phyloP scores from a whole-genome alignment of 805 yeast species.

The Pichia pseudocactophila region DNA sequence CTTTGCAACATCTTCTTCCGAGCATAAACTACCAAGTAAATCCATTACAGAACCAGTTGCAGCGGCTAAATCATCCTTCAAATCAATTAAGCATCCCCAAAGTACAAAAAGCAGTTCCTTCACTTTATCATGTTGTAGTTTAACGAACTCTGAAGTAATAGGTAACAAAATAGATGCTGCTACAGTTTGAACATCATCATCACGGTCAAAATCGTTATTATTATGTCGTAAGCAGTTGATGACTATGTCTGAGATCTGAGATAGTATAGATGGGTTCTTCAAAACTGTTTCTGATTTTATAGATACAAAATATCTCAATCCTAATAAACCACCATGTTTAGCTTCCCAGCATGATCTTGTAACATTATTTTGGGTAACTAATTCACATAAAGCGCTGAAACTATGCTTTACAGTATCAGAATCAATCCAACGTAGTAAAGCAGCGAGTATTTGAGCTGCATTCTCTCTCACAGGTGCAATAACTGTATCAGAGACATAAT shows the following conservation, averaged over 20 bases:
- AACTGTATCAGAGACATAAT: slow-evolving; percentile 93
- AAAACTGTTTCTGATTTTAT: slow-evolving; percentile 75
- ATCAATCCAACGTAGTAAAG: slow-evolving; percentile 67
- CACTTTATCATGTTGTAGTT: slow-evolving; percentile 42
- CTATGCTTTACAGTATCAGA: slow-evolving; percentile 49
- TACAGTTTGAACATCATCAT: slow-evolving; percentile 96
- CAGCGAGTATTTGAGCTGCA: slow-evolving; percentile 90
- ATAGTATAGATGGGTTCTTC: slow-evolving; percentile 47
- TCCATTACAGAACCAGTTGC: slow-evolving; percentile 97
- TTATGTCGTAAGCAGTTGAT: slow-evolving; percentile 56
- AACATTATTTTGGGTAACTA: slow-evolving; percentile 55
- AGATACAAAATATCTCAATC: slow-evolving; percentile 84
- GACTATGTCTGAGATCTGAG: slow-evolving; percentile 73
- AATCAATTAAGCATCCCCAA: slow-evolving; percentile 82
- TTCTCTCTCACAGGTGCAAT: slow-evolving; percentile 98
- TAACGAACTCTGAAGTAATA: slow-evolving; percentile 80
- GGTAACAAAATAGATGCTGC: slow-evolving; percentile 92
- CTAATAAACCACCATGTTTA: slow-evolving; percentile 95
- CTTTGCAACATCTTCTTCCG: slow-evolving; percentile 67
- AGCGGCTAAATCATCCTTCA: slow-evolving; percentile 88
- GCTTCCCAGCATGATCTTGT: slow-evolving; percentile 81
- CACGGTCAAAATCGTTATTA: slow-evolving; percentile 83
- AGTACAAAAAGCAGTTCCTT: slow-evolving; percentile 53
- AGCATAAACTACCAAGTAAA: slow-evolving; percentile 75
- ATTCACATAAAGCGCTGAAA: slow-evolving; percentile 53